A percentile compares a stretch with the other conserved stretches of the same genome.
Conservation (phyloP, 2,329 filamentous ascomycete species). For the Mycosphaerella sp. region DNA sequence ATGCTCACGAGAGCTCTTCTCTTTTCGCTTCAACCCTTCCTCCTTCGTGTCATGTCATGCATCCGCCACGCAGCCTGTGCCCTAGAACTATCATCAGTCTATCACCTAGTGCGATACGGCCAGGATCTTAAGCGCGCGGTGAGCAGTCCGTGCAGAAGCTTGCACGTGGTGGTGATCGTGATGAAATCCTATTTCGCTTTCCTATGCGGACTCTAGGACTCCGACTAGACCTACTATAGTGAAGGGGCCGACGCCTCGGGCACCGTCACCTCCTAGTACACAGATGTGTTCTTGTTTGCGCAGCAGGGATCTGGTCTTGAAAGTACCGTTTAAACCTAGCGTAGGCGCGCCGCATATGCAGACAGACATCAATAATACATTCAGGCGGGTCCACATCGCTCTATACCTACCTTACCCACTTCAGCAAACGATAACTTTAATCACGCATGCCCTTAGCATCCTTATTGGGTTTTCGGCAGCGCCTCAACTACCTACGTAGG, state of each 20-base stretch:
- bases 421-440: too few relatives aligned
- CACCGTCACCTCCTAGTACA: too few relatives aligned
- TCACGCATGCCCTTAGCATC: too few relatives aligned
- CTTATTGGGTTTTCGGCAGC: too few relatives aligned
- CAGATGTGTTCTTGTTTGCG: not conserved
- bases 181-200: not conserved
- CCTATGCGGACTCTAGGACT: not conserved
- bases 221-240: not conserved
- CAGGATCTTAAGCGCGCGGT: constrained; percentile 9
- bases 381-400: too few relatives aligned
- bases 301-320: not conserved
- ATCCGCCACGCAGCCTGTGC: not conserved
- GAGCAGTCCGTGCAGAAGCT: not conserved
- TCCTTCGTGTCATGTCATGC: constrained; percentile 1
- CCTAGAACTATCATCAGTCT: too few relatives aligned
- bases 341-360: too few relatives aligned
- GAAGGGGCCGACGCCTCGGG: constrained; percentile 4
- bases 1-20: not conserved
- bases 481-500: too few relatives aligned
- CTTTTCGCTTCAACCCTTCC: not conserved
- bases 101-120: not conserved
- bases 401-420: too few relatives aligned
- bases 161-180: not conserved
- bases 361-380: too few relatives aligned
- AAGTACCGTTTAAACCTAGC: too few relatives aligned